phyloP scores from a whole-genome alignment of 768 basidiomycete species.

The Imleria badia region DNA sequence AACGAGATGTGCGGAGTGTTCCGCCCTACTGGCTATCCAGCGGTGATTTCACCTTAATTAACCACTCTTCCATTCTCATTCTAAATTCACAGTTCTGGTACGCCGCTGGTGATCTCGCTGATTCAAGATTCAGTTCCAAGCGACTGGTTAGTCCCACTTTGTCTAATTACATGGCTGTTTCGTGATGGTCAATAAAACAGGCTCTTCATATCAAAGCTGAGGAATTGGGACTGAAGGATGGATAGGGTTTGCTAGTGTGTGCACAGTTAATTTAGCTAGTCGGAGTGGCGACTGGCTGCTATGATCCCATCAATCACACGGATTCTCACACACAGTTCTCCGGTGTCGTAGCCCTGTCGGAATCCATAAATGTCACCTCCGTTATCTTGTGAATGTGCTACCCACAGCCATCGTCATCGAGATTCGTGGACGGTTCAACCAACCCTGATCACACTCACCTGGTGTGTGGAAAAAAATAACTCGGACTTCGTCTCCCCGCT shows the following conservation, averaged over 20 bases:
- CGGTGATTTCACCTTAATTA: background rate
- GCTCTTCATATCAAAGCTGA: slow-evolving; percentile 7
- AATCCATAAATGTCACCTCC: background rate
- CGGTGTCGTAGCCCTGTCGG: background rate
- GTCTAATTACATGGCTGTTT: background rate
- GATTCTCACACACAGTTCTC: background rate
- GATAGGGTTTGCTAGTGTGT: too few species aligned
- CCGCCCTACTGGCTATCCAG: slow-evolving; percentile 7
- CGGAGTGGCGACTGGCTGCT: too few species aligned
- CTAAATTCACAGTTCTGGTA: background rate
- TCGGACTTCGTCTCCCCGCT: background rate
- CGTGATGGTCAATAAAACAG: background rate
- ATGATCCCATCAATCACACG: background rate
- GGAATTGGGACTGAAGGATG: background rate
- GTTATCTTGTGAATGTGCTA: background rate
- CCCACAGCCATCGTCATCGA: too few species aligned
- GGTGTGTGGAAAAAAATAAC: background rate
- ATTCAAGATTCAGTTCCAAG: slow-evolving; percentile 2
- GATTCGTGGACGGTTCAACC: too few species aligned
- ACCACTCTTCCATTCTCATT: background rate
- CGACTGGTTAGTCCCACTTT: background rate
- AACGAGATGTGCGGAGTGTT: background rate
- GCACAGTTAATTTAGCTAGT: too few species aligned
- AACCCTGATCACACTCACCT: background rate
- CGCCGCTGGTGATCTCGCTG: slow-evolving; percentile 1